Evolutionary conservation across 2,329 filamentous ascomycete species (phyloP), one percentile per base, ranked within the genome.

Genomic region (Cercospora sojina): DNA sequence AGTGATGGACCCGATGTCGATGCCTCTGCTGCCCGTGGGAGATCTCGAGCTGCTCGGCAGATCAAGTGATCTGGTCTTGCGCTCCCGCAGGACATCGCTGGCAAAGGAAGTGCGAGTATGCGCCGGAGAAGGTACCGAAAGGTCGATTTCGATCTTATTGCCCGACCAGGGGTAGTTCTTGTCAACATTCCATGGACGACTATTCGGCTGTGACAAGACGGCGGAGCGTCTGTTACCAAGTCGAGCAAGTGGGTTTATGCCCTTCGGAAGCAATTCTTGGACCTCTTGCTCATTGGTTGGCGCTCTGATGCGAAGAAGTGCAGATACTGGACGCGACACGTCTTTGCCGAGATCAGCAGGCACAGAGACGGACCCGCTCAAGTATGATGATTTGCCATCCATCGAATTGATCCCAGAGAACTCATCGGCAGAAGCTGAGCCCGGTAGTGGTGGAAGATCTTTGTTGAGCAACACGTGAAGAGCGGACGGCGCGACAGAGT

Each of bases 81-180:
- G 74, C 43, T 71, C 70, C 12, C 70, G 73, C 23, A 74, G 67
- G 7, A 74, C 65, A 55, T 76, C 73, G 16, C 69, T 71, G 31
- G 70, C 68, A 38, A 75, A 66, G 5, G 73, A 74, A 35, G 74
- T 72, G 53, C 74, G 73, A n/a, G 72, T 73, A 32, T 75, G 74
- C 2, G 71, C 74, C 29, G 75, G 68, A 5, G 74, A 73, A 9
- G 78, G 77, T 2, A 75, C 72, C 25, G 77, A 79, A 5, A 83
- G 75, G 38, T 80, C 78, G 56, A 83, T 81, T 31, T 76, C 75
- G 29, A 79, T 70, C 35, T 76, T 74, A 61, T 71, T 77, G 53
- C 75, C 77, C 32, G 77, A 75, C 81, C 80, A 83, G 35, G 81
- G 80, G 69, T 82, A 83, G 70, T 81, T 82, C 71, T 80, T 79